Percentiles rank a stretch among this genome's conserved stretches.
These are phyloP conservation scores for Lyophyllum semitale DNA, from an alignment of 768 basidiomycete genomes.

Conservation along the genomic window DNA sequence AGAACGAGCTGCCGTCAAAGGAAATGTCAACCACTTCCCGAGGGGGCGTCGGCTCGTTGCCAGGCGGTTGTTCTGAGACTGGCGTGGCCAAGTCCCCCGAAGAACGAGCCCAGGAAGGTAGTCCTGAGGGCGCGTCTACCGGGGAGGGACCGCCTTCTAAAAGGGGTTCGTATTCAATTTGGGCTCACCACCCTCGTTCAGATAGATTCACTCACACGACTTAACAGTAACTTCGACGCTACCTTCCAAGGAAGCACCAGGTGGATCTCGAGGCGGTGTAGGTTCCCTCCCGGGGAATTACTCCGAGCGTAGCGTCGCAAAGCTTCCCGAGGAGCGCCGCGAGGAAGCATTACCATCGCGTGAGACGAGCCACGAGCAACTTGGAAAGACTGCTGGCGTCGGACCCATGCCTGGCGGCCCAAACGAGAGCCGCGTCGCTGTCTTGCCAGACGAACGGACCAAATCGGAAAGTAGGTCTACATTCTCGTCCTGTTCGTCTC, in stretches of 20 bases:
- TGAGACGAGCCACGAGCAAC: constrained; percentile 11
- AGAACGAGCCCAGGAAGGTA: constrained; percentile 30
- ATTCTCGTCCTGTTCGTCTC: too few species aligned
- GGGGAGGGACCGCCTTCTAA: background rate
- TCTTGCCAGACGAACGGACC: background rate
- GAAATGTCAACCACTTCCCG: constrained; percentile 18
- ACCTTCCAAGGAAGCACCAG: background rate
- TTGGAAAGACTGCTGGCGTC: constrained; percentile 15
- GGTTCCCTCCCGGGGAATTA: constrained; percentile 32
- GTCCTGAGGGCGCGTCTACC: background rate
- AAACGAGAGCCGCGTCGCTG: constrained; percentile 12
- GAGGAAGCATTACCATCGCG: constrained; percentile 15
- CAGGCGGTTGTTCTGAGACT: constrained; percentile 42
- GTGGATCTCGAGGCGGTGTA: background rate
- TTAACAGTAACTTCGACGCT: background rate
- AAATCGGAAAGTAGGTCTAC: too few species aligned
- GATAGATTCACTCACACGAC: too few species aligned
- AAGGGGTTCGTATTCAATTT: background rate
- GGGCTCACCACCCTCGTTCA: background rate
- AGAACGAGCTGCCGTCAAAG: constrained; percentile 1
- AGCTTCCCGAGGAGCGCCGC: constrained; percentile 47
- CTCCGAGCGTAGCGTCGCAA: constrained; percentile 47
- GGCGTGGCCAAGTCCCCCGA: constrained; percentile 50
- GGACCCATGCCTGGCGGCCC: constrained; percentile 18
- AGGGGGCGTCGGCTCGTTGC: constrained; percentile 50